Evolutionary conservation across 306 rosid genomes (phyloP), one percentile per base, ranked within the genome.

Genomic region (Nissolia schottii): DNA sequence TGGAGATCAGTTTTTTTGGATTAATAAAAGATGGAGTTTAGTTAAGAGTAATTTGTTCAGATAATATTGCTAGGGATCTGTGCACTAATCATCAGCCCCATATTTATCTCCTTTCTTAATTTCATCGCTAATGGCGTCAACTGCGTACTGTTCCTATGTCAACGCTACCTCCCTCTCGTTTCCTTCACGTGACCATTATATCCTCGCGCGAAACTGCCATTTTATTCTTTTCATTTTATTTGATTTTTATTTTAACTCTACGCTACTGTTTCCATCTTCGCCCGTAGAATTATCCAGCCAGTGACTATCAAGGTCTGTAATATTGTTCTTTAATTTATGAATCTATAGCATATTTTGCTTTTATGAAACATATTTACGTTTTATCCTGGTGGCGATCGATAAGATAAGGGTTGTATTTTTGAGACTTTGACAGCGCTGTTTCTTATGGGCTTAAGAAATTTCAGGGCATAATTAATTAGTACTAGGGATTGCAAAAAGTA

Each of bases 71-170:
- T 80, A 13, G 92, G 90, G 86, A 89, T 83, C 77, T 73, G 90
- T 80, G 90, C 84, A 18, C 86, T 84, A 83, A 88, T 86, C 91
- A 90, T 88, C 73, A 83, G 48, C 5, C 35, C 37, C 40, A 1
- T 60, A 27, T 46, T 82, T 77, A 71, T 70, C 16, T 5, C 14
- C 14, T 38, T 41, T 53, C 60, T 64, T 79, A 49, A 73, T 69
- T 78, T 53, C 64, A 64, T 50, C n/a, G 31, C 18, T 73, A 58
- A 49, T 10, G 24, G 5, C 56, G 81, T 84, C 85, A 81, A 82
- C 80, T 14, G 2, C 28, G n/a, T 27, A 18, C 81, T 81, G 74
- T 66, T 81, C 3, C 20, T n/a, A 3, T 4, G 85, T 88, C 93
- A 84, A 77, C 80, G n/a, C 75, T 62, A n/a, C n/a, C 31, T 2